Evolutionary conservation across 139 green algal genomes (phyloP), one percentile per base, ranked within the genome.

Genomic region (Pleodorina starrii): DNA sequence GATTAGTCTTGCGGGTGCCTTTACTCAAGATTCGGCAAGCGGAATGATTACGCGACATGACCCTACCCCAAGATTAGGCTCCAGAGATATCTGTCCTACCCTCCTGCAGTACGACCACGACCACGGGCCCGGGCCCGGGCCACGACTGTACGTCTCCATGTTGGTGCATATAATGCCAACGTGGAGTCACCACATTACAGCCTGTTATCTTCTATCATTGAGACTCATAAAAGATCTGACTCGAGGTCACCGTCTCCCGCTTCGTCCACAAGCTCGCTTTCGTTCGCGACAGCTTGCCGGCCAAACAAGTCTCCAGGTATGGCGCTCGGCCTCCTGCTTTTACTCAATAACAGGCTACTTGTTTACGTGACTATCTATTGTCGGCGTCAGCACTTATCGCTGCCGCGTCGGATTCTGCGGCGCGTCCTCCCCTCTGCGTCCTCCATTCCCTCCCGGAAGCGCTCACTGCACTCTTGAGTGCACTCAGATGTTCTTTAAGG

Each of bases 281-380:
- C n/a, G n/a, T n/a, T 68, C 19, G 19, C 68, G 68, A 76, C 68
- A 76, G 68, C 68, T 76, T 76, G 68, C 68, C 6, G 68, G 68
- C 46, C 68, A 76, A 76, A 76, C 68, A 76, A 44, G 35, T 48
- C 68, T 7, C 35, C 46, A 46, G 68, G 68, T 76, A 68, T n/a
- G n/a, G 63, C n/a, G 27, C 63, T 73, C 5, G 63, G n/a, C 16
- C 29, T 17, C 63, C n/a, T 36, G 16, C 2, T 17, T 36, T 36
- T 38, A 14, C 27, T 1, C 10, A 27, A 32, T 29, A 21, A 48
- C 27, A 25, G 4, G 11, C 57, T 17, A 76, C 46, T 76, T 76
- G 17, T 46, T 32, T 48, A 25, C 35, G 38, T 29, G 27, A 76
- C 1, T 23, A 44, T 46, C 43, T n/a, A 19, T 23, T 23, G 54